These are phyloP conservation scores for Ogataea paraovalis DNA, from an alignment of 805 yeast genomes.

Conservation along the genomic window DNA sequence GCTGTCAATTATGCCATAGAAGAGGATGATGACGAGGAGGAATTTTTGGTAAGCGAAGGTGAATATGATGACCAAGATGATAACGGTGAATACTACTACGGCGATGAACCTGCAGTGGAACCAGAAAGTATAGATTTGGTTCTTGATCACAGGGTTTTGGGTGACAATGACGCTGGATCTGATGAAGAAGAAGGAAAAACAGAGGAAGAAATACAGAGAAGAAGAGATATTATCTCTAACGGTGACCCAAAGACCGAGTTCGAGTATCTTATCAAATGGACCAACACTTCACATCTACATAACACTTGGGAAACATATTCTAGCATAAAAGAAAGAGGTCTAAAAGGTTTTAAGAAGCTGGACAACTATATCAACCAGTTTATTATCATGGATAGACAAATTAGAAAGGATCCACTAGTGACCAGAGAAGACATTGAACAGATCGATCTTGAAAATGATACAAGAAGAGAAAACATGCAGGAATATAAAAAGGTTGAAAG, in stretches of 20 bases:
- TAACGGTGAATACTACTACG: constrained; percentile 27
- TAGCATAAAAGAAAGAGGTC: constrained; percentile 37
- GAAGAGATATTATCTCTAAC: constrained; percentile 12
- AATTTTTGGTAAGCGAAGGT: constrained; percentile 31
- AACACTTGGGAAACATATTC: constrained; percentile 87
- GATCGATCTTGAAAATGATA: constrained; percentile 86
- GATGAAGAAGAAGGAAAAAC: constrained; percentile 32
- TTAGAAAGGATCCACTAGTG: constrained; percentile 74
- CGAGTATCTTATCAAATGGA: constrained; percentile 77
- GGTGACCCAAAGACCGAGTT: constrained; percentile 55
- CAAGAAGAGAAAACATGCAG: constrained; percentile 75
- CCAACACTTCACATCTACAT: constrained; percentile 81
- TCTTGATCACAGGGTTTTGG: constrained; percentile 49
- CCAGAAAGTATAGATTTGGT: constrained; percentile 37
- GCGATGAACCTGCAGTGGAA: constrained; percentile 18
- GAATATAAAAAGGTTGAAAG: constrained; percentile 88
- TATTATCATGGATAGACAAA: constrained; percentile 67
- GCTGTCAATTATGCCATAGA: constrained; percentile 78
- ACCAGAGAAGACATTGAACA: constrained; percentile 91
- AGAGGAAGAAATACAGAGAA: constrained; percentile 22
- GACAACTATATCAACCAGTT: constrained; percentile 86
- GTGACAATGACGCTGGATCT: constrained; percentile 27
- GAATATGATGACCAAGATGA: constrained; percentile 45
- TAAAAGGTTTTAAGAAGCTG: constrained; percentile 77
- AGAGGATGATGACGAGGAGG: constrained; percentile 52